Conservation (phyloP, 345 rosid genomes). For the Excoecaria agallocha region DNA sequence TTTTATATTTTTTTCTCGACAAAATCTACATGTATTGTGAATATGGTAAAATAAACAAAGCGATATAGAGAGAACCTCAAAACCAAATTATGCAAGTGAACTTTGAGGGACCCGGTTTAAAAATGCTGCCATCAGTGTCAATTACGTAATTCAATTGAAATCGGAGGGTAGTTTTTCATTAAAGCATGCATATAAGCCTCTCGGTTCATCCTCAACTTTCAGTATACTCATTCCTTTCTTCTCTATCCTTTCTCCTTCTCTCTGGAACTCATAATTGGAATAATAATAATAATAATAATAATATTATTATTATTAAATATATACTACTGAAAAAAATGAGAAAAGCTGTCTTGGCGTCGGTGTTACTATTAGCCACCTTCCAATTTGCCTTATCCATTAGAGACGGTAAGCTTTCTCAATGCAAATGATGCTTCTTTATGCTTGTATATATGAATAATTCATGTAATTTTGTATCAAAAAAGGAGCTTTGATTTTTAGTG, state of each 20-base stretch:
- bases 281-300: too few relatives aligned
- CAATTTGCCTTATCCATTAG: constrained; percentile 40
- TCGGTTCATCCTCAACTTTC: constrained; percentile 1
- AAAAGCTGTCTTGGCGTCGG: constrained; percentile 34
- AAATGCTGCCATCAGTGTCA: constrained; percentile 14
- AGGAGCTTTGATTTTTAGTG: too few relatives aligned
- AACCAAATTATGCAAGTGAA: background rate
- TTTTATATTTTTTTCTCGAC: too few relatives aligned
- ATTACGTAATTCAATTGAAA: constrained; percentile 12
- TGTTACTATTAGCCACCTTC: constrained; percentile 44
- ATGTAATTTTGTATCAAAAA: too few relatives aligned
- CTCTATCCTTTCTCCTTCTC: constrained; percentile 1
- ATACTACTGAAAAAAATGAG: constrained; percentile 18
- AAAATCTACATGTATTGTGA: background rate
- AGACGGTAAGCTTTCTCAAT: constrained; percentile 37
- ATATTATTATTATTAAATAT: background rate
- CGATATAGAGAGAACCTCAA: background rate
- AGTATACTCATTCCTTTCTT: constrained; percentile 3
- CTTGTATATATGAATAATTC: too few relatives aligned
- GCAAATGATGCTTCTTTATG: too few relatives aligned
- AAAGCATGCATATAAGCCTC: constrained; percentile 40
- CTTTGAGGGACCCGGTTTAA: background rate
- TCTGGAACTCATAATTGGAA: background rate
- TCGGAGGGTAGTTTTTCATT: constrained; percentile 13
- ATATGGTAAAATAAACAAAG: background rate